Percentiles rank a stretch among this genome's conserved stretches.
Evolutionary conservation across 306 rosid species (phyloP).

Genomic region (Vigna trinervia): DNA sequence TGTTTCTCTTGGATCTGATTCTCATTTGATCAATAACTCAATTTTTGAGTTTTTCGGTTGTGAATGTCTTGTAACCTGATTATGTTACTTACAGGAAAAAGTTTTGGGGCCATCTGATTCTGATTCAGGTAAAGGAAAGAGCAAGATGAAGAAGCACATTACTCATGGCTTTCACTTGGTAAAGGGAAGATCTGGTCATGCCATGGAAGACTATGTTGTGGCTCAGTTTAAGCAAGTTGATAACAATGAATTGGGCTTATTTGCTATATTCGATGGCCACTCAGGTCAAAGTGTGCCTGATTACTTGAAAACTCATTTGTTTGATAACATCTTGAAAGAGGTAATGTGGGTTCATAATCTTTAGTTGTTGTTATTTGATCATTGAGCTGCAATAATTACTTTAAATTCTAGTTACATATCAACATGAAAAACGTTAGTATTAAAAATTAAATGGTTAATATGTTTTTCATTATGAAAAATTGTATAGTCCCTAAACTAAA

Average conservation of each 20-base stretch:
- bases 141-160: slow-evolving; percentile 79
- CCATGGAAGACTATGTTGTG: slow-evolving; percentile 92
- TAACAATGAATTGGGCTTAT: slow-evolving; percentile 81
- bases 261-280: slow-evolving; percentile 98
- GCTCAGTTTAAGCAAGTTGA: slow-evolving; percentile 82
- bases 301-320: slow-evolving; percentile 75
- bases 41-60: background rate
- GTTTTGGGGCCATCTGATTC: slow-evolving; percentile 75
- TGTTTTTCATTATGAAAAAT: too few relatives aligned
- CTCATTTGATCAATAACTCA: too few relatives aligned
- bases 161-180: slow-evolving; percentile 95
- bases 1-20: background rate
- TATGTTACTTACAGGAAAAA: slow-evolving; percentile 71
- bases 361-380: background rate
- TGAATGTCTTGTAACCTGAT: slow-evolving; percentile 13
- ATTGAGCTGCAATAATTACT: background rate
- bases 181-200: slow-evolving; percentile 74
- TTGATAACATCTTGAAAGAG: slow-evolving; percentile 83
- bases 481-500: too few relatives aligned
- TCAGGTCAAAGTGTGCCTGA: slow-evolving; percentile 79
- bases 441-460: too few relatives aligned
- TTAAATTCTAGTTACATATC: background rate
- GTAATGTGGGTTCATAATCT: slow-evolving; percentile 43
- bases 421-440: background rate
- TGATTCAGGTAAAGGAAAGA: slow-evolving; percentile 98